These are phyloP conservation scores for Myriosclerotinia duriaeana DNA, from an alignment of 2,329 filamentous ascomycete genomes.

Conservation along the genomic window DNA sequence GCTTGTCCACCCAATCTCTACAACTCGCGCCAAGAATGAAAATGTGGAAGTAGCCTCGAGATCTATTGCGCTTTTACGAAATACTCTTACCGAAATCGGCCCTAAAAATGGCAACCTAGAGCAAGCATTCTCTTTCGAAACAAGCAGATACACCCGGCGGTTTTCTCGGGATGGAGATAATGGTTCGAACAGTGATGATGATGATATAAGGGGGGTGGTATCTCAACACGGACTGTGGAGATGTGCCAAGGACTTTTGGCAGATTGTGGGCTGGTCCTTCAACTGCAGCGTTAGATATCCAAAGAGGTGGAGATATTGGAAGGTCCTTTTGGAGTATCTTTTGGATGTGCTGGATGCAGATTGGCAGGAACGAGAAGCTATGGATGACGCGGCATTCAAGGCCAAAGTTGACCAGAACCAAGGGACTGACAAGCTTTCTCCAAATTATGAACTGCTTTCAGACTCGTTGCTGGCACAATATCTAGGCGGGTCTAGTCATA, in stretches of 20 bases:
- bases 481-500: conserved; percentile 39
- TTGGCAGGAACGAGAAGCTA: conserved; percentile 56
- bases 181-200: conserved; percentile 47
- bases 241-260: conserved; percentile 85
- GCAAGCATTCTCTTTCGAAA: conserved; percentile 69
- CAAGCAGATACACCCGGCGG: conserved; percentile 34
- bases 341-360: conserved; percentile 74
- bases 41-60: conserved; percentile 60
- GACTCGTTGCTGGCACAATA: conserved; percentile 61
- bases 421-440: conserved; percentile 25
- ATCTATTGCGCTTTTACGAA: conserved; percentile 69
- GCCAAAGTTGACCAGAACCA: conserved; percentile 36
- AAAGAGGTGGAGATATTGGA: conserved; percentile 79
- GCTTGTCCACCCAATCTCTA: conserved; percentile 77
- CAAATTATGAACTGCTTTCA: conserved; percentile 43
- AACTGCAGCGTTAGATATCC: conserved; percentile 77
- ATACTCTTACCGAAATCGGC: conserved; percentile 63
- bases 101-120: conserved; percentile 67
- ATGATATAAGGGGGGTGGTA: conserved; percentile 55
- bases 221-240: conserved; percentile 69
- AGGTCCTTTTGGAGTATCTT: conserved; percentile 75
- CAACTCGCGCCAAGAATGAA: conserved; percentile 68
- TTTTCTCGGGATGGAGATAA: conserved; percentile 43
- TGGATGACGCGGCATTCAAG: conserved; percentile 42
- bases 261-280: conserved; percentile 85